These are phyloP conservation scores for Dalechampia spathulata DNA, from an alignment of 441 rosid genomes.

Conservation along the genomic window DNA sequence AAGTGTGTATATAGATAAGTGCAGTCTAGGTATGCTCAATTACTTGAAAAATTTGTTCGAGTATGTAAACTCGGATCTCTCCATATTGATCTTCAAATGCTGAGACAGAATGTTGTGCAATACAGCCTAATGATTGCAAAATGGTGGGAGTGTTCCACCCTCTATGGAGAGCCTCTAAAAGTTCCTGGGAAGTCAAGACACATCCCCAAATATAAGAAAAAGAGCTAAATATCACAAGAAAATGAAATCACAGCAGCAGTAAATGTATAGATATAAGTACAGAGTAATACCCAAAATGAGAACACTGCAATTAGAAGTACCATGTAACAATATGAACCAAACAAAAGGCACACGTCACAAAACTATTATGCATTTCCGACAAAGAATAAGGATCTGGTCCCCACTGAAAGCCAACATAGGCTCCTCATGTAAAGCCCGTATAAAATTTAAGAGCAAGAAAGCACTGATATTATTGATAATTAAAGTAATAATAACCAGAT, in stretches of 20 bases:
- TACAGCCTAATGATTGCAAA: conserved; percentile 89
- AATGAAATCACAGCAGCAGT: background rate
- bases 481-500: too few relatives aligned
- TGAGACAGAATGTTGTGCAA: conserved; percentile 60
- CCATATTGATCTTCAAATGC: conserved; percentile 53
- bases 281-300: too few relatives aligned
- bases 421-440: too few relatives aligned
- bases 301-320: too few relatives aligned
- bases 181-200: conserved; percentile 42
- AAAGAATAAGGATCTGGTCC: too few relatives aligned
- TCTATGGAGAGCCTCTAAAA: conserved; percentile 52
- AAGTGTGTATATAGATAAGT: conserved; percentile 11
- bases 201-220: background rate
- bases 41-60: conserved; percentile 53
- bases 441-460: too few relatives aligned
- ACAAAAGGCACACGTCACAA: background rate
- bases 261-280: background rate
- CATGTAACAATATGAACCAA: background rate
- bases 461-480: too few relatives aligned
- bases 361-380: too few relatives aligned
- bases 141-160: conserved; percentile 68
- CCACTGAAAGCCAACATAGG: too few relatives aligned
- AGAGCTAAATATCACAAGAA: background rate
- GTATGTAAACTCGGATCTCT: conserved; percentile 48
- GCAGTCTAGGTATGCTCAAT: conserved; percentile 20